Evolutionary conservation across 1,284 basidiomycete species (phyloP).

Genomic region (Ceratobasidium papillatum): DNA sequence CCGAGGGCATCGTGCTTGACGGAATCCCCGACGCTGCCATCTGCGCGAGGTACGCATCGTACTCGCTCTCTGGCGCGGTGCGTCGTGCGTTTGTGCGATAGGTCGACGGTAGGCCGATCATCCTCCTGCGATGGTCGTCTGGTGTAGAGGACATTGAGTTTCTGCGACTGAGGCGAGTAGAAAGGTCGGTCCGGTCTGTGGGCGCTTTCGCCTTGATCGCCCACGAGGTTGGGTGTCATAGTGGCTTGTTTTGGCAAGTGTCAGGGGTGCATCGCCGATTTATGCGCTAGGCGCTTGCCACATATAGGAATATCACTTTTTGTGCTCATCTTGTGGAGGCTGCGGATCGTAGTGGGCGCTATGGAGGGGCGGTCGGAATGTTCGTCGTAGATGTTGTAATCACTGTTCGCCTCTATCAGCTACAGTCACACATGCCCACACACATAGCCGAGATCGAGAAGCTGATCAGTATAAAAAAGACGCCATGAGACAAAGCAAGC

Average conservation of each 20-base stretch:
- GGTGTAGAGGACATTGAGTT: not conserved
- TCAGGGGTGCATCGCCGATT: no score
- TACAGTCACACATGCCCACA: no score
- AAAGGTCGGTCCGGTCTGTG: not conserved
- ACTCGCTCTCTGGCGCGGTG: not conserved
- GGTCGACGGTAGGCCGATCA: conserved; percentile 1
- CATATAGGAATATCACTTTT: not conserved
- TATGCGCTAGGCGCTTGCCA: not conserved
- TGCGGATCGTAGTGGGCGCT: no score
- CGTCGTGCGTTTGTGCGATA: not conserved
- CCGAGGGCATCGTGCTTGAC: conserved; percentile 20
- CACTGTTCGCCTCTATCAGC: no score
- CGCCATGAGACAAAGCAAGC: no score
- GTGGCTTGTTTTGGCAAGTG: no score
- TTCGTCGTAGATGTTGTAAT: no score
- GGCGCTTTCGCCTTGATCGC: not conserved
- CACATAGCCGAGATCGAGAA: no score
- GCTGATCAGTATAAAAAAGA: no score
- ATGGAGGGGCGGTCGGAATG: no score
- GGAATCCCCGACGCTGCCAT: not conserved
- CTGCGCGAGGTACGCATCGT: conserved; percentile 10
- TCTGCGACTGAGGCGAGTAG: not conserved
- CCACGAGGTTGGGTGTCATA: not conserved
- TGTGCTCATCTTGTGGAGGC: no score
- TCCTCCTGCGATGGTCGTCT: conserved; percentile 5